phyloP scores from a whole-genome alignment of 495 filamentous ascomycete genomes.

The Sabuloglossum arenarium region DNA sequence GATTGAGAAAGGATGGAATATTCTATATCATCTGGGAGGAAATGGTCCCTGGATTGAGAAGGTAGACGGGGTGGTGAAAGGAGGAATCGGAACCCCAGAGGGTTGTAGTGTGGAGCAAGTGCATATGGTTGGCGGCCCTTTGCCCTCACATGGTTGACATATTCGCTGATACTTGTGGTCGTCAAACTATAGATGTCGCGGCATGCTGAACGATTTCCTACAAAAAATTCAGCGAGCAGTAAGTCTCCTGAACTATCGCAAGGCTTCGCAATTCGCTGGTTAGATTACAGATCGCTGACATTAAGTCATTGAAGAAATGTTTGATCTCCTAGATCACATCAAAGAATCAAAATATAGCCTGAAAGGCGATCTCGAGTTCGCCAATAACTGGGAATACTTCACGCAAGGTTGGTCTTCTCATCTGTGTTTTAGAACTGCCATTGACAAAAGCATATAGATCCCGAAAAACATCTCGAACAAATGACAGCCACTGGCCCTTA shows the following conservation, averaged over 20 bases:
- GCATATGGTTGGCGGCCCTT: slow-evolving; percentile 28
- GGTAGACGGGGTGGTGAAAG: slow-evolving; percentile 18
- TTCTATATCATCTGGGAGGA: slow-evolving; percentile 35
- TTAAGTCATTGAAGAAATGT: slow-evolving; percentile 22
- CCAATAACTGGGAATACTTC: slow-evolving; percentile 36
- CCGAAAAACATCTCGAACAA: slow-evolving; percentile 23
- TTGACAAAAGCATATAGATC: slow-evolving; percentile 9
- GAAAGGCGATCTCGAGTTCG: slow-evolving; percentile 29
- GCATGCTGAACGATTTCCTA: slow-evolving; percentile 38
- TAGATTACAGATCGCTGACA: slow-evolving; percentile 3
- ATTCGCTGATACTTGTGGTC: neutral
- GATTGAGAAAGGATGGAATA: slow-evolving; percentile 22
- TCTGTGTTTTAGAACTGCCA: neutral
- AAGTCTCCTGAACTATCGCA: slow-evolving; percentile 12
- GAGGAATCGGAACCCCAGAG: slow-evolving; percentile 23
- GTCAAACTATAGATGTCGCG: slow-evolving; percentile 28
- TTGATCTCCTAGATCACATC: slow-evolving; percentile 24
- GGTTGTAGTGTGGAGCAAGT: slow-evolving; percentile 33
- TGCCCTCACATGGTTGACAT: neutral
- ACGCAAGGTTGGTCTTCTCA: slow-evolving; percentile 14
- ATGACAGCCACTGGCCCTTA: slow-evolving; percentile 37
- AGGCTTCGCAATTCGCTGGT: neutral
- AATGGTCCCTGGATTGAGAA: slow-evolving; percentile 40
- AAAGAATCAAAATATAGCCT: slow-evolving; percentile 20
- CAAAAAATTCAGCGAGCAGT: slow-evolving; percentile 28